Evolutionary conservation across 208 protist genomes (phyloP).

Genomic region (Leishmania amazonensis): DNA sequence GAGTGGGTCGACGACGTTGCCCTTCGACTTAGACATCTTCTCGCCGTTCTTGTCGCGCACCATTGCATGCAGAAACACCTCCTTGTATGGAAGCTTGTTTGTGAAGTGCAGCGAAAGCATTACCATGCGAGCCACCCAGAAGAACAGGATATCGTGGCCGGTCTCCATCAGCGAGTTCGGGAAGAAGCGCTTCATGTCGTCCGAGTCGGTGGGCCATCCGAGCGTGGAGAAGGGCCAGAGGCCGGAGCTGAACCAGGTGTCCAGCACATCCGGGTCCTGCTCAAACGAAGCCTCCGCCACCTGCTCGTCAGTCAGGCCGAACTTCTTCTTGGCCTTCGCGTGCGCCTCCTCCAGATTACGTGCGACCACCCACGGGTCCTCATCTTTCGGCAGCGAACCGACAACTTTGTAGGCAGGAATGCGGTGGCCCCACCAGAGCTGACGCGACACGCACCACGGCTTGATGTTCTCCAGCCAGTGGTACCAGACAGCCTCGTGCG

Average conservation of each 20-base stretch:
- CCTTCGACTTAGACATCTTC: slow-evolving; percentile 99
- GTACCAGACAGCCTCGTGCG: slow-evolving; percentile 95
- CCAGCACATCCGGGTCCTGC: slow-evolving; percentile 99
- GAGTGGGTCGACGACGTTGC: slow-evolving; percentile 99
- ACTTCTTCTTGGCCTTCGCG: slow-evolving; percentile 84
- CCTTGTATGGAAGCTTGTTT: slow-evolving; percentile 96
- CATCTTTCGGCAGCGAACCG: slow-evolving; percentile 26
- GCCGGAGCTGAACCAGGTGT: slow-evolving; percentile 99
- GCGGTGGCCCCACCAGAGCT: slow-evolving; percentile 99
- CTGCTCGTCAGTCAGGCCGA: slow-evolving; percentile 74
- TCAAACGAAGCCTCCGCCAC: slow-evolving; percentile 59
- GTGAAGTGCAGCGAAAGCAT: slow-evolving; percentile 98
- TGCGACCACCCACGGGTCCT: slow-evolving; percentile 95
- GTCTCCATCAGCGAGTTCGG: slow-evolving; percentile 98
- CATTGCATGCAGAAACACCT: slow-evolving; percentile 99
- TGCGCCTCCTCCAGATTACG: slow-evolving; percentile 94
- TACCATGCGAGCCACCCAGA: slow-evolving; percentile 99
- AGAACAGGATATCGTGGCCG: slow-evolving; percentile 99
- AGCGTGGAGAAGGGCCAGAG: slow-evolving; percentile 99
- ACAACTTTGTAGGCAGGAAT: slow-evolving; percentile 98
- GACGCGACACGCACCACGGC: slow-evolving; percentile 98
- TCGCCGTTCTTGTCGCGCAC: slow-evolving; percentile 99
- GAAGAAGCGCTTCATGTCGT: slow-evolving; percentile 97
- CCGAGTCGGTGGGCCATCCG: slow-evolving; percentile 95
- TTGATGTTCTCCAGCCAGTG: slow-evolving; percentile 97